Percentiles rank a stretch among this genome's conserved stretches.
Evolutionary conservation across 1,139 yeast genomes (phyloP).

Genomic region (Entelexis paramagnoliae): DNA sequence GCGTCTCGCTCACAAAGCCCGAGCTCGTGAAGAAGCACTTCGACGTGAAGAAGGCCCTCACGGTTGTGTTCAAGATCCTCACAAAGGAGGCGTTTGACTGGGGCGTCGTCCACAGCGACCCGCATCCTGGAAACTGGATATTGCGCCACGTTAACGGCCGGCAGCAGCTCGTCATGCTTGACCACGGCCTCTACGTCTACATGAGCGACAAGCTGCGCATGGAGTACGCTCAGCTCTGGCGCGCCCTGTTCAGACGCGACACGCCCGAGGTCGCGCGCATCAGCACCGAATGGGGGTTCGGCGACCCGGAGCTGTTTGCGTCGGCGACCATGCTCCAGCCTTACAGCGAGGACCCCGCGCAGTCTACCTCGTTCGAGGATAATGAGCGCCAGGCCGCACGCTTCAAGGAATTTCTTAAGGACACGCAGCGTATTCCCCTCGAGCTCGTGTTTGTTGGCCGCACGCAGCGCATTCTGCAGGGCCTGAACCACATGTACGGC

Average conservation of each 20-base stretch:
- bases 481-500: constrained; percentile 53
- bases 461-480: constrained; percentile 65
- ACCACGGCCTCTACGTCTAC: constrained; percentile 61
- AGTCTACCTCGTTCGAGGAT: constrained; percentile 31
- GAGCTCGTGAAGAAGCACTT: constrained; percentile 38
- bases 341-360: constrained; percentile 28
- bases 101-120: constrained; percentile 72
- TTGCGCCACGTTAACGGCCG: constrained; percentile 34
- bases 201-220: constrained; percentile 43
- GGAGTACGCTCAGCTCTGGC: constrained; percentile 58
- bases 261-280: constrained; percentile 40
- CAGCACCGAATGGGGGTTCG: constrained; percentile 57
- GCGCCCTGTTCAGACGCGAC: constrained; percentile 47
- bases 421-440: constrained; percentile 55
- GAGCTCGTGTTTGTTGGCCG: constrained; percentile 57
- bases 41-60: constrained; percentile 40
- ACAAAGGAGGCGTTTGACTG: constrained; percentile 63
- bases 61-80: constrained; percentile 45
- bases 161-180: constrained; percentile 50
- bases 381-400: constrained; percentile 35
- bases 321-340: constrained; percentile 49
- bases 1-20: constrained; percentile 44
- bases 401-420: constrained; percentile 45
- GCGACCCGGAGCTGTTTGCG: constrained; percentile 55
- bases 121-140: constrained; percentile 71